Base-by-base conservation (phyloP, 805 yeast genomes). In the Pichia rugopelliculosa region DNA sequence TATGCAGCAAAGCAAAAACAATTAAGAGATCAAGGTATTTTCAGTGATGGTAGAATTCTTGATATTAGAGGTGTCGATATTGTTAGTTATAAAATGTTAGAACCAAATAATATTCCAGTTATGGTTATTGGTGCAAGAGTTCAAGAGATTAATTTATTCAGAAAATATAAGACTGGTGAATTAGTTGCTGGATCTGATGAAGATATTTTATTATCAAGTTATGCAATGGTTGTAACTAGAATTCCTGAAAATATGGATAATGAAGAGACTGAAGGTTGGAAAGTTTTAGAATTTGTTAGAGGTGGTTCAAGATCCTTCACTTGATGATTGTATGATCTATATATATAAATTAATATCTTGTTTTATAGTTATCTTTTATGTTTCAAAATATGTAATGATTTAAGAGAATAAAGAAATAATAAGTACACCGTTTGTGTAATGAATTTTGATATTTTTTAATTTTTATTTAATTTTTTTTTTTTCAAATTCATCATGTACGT, bases 11-110 rank as follows among this genome's bases (percentile, higher is more conserved):
- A 86, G 65, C 89, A 91, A 65, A 93, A 93, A 68, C 95, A 87
- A 62, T 81, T 88, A 65, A 78, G 84, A 62, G 96, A 90, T 59
- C 95, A 90, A 67, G 95, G 95, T 7, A 72, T 91, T 46, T 87
- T 86, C 60, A 82, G 96, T 13, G 99, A 93, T 59, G 91, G 96
- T 40, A 80, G 81, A 55, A 87, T 93, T 53, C 75, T 93, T 60
- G 99, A 93, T 64, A 87, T 93, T 57, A 81, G 99, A 70, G 95
- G 96, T 45, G 95, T 90, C 39, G 98, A 91, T 56, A 82, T 93
- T 55, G 84, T 87, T 49, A 84, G 89, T 52, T 88, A 95, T 53
- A 89, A 87, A 71, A 71, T 83, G 58, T 75, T 93, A 51, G 91
- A 87, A 60, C 97, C 97, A 34, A 84, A 88, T 56, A 91, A 91